Evolutionary conservation across 2,329 filamentous ascomycete genomes (phyloP).

Genomic region (Penicillium sp.): DNA sequence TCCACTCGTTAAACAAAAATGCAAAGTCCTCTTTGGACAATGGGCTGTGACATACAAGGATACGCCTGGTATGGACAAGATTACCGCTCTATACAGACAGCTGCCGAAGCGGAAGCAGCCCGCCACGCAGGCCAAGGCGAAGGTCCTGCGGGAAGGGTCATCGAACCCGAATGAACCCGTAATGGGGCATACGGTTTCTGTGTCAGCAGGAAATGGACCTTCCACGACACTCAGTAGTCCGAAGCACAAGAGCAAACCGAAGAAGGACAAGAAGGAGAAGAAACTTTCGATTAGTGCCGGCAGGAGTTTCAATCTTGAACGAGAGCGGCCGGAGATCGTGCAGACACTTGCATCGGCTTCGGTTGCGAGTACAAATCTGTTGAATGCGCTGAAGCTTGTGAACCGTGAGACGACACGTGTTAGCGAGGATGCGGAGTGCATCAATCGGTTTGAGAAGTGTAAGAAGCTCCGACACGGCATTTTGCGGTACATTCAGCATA

Average conservation of each 20-base stretch:
- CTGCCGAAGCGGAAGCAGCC: constrained; percentile 68
- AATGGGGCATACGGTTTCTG: constrained; percentile 41
- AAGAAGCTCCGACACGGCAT: constrained; percentile 83
- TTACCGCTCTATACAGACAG: constrained; percentile 75
- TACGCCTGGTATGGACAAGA: constrained; percentile 74
- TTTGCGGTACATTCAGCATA: constrained; percentile 85
- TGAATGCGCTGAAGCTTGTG: constrained; percentile 83
- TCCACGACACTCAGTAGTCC: constrained; percentile 36
- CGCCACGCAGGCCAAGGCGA: constrained; percentile 74
- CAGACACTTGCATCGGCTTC: constrained; percentile 85
- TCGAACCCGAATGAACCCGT: constrained; percentile 34
- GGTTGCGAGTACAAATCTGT: constrained; percentile 85
- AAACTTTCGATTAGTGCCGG: constrained; percentile 46
- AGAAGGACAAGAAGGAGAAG: constrained; percentile 57
- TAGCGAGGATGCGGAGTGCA: constrained; percentile 75
- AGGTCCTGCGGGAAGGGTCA: constrained; percentile 78
- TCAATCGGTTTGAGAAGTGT: constrained; percentile 79
- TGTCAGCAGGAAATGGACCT: constrained; percentile 40
- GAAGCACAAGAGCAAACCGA: constrained; percentile 38
- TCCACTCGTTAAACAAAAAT: constrained; percentile 82
- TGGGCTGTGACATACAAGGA: constrained; percentile 84
- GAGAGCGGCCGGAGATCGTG: constrained; percentile 84
- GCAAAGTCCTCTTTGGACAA: constrained; percentile 78
- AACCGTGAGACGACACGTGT: constrained; percentile 87
- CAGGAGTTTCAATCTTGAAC: constrained; percentile 77